These are phyloP conservation scores for Beauveria scarabaeidicola DNA, from an alignment of 2,329 filamentous ascomycete genomes.

Conservation along the genomic window DNA sequence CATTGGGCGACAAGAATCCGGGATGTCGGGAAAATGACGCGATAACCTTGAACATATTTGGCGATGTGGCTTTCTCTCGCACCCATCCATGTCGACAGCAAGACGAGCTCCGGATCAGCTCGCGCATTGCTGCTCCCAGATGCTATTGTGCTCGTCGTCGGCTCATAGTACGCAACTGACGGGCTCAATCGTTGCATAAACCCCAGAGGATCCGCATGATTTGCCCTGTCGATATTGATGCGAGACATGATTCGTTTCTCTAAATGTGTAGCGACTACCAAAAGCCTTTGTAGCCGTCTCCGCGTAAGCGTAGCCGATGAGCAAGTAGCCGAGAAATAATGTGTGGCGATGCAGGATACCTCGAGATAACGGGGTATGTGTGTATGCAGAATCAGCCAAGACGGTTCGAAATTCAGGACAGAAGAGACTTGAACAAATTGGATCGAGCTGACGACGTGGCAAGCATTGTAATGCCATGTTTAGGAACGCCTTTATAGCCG, in stretches of 20 bases:
- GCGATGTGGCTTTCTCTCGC: conserved; percentile 41
- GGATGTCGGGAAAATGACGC: conserved; percentile 34
- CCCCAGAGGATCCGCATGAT: neutral
- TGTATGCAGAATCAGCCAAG: neutral
- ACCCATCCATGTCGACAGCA: conserved; percentile 43
- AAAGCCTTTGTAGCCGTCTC: neutral
- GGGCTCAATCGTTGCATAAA: conserved; percentile 23
- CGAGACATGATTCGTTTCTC: neutral
- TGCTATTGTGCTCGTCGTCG: neutral
- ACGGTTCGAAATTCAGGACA: neutral
- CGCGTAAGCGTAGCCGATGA: neutral
- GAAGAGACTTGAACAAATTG: too few species aligned
- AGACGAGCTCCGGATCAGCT: conserved; percentile 35
- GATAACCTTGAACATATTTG: conserved; percentile 42
- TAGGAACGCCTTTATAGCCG: neutral
- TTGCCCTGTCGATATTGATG: neutral
- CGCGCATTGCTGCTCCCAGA: neutral
- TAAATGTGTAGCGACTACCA: neutral
- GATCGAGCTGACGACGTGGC: neutral
- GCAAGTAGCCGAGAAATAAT: neutral
- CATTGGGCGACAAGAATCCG: conserved; percentile 39
- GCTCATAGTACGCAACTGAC: conserved; percentile 28
- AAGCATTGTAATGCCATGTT: neutral
- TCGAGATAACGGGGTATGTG: neutral
- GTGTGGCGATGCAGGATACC: neutral